These are phyloP conservation scores for Gentiana dahurica DNA, from an alignment of 257 asterid species.

Conservation along the genomic window DNA sequence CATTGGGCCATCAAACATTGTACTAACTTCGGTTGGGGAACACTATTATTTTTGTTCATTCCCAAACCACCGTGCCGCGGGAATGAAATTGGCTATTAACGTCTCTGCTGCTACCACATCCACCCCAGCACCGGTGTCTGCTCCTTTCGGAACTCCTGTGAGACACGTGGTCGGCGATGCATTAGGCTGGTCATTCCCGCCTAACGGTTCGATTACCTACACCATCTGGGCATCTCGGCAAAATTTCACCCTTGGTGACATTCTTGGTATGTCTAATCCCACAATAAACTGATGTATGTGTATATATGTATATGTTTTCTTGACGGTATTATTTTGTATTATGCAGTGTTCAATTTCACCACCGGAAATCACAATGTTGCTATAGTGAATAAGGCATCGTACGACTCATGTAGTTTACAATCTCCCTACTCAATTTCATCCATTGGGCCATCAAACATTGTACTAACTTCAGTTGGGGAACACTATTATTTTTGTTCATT, in stretches of 20 bases:
- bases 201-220: conserved; percentile 15
- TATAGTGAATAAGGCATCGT: conserved; percentile 30
- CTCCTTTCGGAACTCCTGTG: conserved; percentile 9
- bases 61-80: conserved; percentile 30
- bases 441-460: conserved; percentile 31
- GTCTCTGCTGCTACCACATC: conserved; percentile 25
- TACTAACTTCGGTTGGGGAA: conserved; percentile 25
- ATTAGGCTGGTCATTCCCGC: conserved; percentile 30
- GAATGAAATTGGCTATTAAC: conserved; percentile 30
- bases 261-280: conserved; percentile 15
- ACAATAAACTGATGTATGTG: too few species aligned
- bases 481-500: conserved; percentile 39
- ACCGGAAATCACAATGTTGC: conserved; percentile 25
- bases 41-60: conserved; percentile 39
- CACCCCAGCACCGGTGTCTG: conserved; percentile 18
- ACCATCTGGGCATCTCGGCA: conserved; percentile 26
- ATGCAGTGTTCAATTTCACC: conserved; percentile 6
- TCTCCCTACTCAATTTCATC: conserved; percentile 17
- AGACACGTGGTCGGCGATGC: conserved; percentile 29
- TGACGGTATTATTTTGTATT: background rate
- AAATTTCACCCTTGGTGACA: conserved; percentile 34
- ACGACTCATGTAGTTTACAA: conserved; percentile 26
- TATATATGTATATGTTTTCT: too few species aligned
- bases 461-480: conserved; percentile 25
- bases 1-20: conserved; percentile 32